phyloP scores from a whole-genome alignment of 768 basidiomycete genomes.

The Boletus subcaerulescens region DNA sequence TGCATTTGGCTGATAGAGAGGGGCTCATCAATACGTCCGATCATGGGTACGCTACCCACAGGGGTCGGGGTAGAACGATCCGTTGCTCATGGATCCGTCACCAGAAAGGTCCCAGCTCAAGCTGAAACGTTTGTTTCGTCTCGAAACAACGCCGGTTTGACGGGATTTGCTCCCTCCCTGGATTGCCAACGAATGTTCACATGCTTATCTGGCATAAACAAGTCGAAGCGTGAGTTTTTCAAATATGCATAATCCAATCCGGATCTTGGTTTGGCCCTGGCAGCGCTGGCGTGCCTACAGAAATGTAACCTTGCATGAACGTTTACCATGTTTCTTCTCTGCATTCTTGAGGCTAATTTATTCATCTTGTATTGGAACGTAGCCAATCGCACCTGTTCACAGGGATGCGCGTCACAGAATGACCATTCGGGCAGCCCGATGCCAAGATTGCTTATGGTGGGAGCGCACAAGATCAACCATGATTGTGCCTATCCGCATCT shows the following conservation, averaged over 20 bases:
- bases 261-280: background rate
- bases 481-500: constrained; percentile 18
- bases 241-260: background rate
- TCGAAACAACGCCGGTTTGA: background rate
- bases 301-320: background rate
- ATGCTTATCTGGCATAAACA: constrained; percentile 9
- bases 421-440: constrained; percentile 1
- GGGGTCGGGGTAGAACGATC: background rate
- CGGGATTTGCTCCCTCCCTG: background rate
- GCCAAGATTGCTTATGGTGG: constrained; percentile 1
- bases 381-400: background rate
- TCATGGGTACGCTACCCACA: background rate
- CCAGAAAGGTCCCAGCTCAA: background rate
- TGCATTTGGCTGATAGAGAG: background rate
- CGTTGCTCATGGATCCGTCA: background rate
- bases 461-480: background rate
- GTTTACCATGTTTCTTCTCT: background rate
- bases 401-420: background rate
- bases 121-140: constrained; percentile 23
- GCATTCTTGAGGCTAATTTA: background rate
- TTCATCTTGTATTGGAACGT: background rate
- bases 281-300: background rate
- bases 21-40: background rate
- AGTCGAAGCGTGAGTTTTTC: constrained; percentile 2
- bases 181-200: background rate